Evolutionary conservation across 495 filamentous ascomycete genomes (phyloP).

Genomic region (Lepraria neglecta): DNA sequence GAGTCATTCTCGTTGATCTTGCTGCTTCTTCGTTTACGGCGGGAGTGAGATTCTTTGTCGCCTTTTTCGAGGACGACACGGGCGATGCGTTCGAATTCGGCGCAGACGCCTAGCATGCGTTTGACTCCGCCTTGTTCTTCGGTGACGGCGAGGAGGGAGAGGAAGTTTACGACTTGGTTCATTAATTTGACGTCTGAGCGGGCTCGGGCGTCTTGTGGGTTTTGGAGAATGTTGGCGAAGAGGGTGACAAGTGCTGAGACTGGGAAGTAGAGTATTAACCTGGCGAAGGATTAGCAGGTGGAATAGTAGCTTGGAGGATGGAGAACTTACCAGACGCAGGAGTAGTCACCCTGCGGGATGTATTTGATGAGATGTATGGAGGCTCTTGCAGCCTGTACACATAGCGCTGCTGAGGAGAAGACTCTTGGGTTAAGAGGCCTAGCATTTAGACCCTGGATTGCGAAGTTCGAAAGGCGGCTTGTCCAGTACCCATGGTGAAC

Average conservation of each 20-base stretch:
- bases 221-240: constrained; percentile 95
- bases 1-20: constrained; percentile 44
- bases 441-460: constrained; percentile 86
- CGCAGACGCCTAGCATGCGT: constrained; percentile 86
- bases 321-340: constrained; percentile 80
- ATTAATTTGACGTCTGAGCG: constrained; percentile 85
- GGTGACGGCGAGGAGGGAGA: constrained; percentile 68
- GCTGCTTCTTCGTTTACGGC: constrained; percentile 73
- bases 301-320: neutral
- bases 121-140: constrained; percentile 79
- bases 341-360: constrained; percentile 88
- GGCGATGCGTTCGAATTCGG: constrained; percentile 92
- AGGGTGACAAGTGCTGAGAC: constrained; percentile 92
- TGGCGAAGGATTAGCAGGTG: constrained; percentile 31
- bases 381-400: constrained; percentile 83
- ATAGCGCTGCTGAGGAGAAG: constrained; percentile 87
- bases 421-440: constrained; percentile 86
- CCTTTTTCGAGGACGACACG: constrained; percentile 85
- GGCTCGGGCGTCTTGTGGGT: constrained; percentile 82
- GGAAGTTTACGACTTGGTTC: constrained; percentile 85
- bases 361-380: constrained; percentile 93
- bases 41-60: constrained; percentile 69
- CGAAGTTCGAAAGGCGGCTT: constrained; percentile 87
- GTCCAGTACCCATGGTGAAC: constrained; percentile 99
- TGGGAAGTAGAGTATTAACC: constrained; percentile 95